A percentile compares a stretch with the other conserved stretches of the same genome.
Evolutionary conservation across 345 rosid genomes (phyloP).

Genomic region (Citrus unshiu): DNA sequence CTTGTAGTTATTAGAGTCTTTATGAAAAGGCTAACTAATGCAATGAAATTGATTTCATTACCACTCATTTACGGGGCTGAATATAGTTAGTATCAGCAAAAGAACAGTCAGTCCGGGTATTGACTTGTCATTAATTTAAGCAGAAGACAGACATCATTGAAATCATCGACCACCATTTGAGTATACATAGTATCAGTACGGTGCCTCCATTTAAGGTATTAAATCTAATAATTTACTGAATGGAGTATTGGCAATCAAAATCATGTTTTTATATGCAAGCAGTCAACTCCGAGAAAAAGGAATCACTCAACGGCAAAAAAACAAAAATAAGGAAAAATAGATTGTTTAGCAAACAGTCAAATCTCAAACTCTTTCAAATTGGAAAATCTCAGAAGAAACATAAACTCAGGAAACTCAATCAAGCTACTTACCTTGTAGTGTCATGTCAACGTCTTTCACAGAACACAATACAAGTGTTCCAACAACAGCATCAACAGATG

Average conservation of each 20-base stretch:
- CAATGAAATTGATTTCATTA: background rate
- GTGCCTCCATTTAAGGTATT: background rate
- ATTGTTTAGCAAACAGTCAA: too few relatives aligned
- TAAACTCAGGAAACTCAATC: background rate
- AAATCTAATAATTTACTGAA: background rate
- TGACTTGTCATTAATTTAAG: too few relatives aligned
- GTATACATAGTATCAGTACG: background rate
- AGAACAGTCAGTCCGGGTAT: too few relatives aligned
- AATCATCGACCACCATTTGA: background rate
- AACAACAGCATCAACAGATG: constrained; percentile 77
- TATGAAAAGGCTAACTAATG: background rate
- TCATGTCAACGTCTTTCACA: constrained; percentile 50
- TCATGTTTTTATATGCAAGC: background rate
- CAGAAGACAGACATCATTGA: background rate
- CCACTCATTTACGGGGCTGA: background rate
- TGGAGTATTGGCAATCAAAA: background rate
- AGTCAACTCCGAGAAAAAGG: too few relatives aligned
- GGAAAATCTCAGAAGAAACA: background rate
- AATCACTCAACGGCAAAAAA: too few relatives aligned
- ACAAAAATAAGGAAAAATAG: too few relatives aligned
- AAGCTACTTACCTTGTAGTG: constrained; percentile 50
- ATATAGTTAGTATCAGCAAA: too few relatives aligned
- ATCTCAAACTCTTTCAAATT: too few relatives aligned
- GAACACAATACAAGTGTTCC: constrained; percentile 91
- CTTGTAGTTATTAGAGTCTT: background rate